These are phyloP conservation scores for Lithohypha guttulata DNA, from an alignment of 2,329 filamentous ascomycete genomes.

Conservation along the genomic window DNA sequence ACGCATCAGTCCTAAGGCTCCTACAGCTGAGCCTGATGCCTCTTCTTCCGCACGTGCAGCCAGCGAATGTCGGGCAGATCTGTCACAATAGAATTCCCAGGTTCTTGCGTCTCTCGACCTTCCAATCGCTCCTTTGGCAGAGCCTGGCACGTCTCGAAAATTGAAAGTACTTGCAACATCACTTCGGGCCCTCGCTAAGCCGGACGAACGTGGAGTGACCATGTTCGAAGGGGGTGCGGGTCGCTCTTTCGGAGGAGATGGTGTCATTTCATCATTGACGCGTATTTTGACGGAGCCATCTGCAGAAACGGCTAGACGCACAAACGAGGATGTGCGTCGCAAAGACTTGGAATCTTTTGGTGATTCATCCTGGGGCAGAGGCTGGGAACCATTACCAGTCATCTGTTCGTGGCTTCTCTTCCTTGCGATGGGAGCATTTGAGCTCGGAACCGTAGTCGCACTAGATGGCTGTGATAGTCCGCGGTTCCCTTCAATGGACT, in stretches of 20 bases:
- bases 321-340: constrained; percentile 34
- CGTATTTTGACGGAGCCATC: constrained; percentile 87
- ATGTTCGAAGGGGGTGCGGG: constrained; percentile 36
- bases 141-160: constrained; percentile 10
- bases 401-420: constrained; percentile 18
- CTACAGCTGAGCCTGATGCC: constrained; percentile 64
- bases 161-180: constrained; percentile 11
- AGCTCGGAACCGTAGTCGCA: not conserved
- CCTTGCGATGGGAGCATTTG: constrained; percentile 7
- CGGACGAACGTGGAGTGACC: constrained; percentile 38
- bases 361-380: constrained; percentile 29
- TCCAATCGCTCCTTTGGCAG: constrained; percentile 41
- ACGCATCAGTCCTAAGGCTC: constrained; percentile 69
- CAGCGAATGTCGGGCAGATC: constrained; percentile 65
- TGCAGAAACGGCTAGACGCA: constrained; percentile 71
- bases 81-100: constrained; percentile 86
- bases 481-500: too few relatives aligned
- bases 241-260: constrained; percentile 51
- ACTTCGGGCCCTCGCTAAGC: constrained; percentile 26
- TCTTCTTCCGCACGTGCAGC: constrained; percentile 74
- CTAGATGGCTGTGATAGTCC: not conserved
- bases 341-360: constrained; percentile 23
- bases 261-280: constrained; percentile 55
- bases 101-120: constrained; percentile 77
- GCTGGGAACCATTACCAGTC: constrained; percentile 20